Base-by-base conservation (phyloP, 257 asterid genomes). In the Jacaranda copaia region DNA sequence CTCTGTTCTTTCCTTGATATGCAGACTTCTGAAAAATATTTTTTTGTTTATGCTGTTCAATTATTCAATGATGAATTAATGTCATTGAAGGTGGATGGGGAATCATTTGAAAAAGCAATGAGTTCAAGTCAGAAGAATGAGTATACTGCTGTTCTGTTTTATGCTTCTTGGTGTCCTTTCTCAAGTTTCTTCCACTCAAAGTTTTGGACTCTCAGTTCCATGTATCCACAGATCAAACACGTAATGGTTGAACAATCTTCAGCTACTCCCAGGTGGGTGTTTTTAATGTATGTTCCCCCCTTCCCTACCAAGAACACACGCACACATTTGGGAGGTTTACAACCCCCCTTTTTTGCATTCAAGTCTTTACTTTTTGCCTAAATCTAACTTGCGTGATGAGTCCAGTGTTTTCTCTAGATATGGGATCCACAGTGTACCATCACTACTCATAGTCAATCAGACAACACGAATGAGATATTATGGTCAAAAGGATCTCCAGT, bases 371-470 rank as follows among this genome's bases (percentile, higher is more conserved):
- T 38, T 51, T 51, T 65, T 8, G 6, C 79, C 72, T 10, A 81
- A 70, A 72, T 74, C 72, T 61, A 76, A 79, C 32, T 65, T 82
- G 62, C 45, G 45, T 65, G 14, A 46, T 25, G 5, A 74, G 48
- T 79, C 79, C 97, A 92, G 97, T 80, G 73, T 91, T 74, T 88
- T 89, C 77, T 92, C 98, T 14, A 85, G 90, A 77, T 91, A 89
- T 81, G 98, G 98, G 73, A 82, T 92, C 78, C 94, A 92, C 83
- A 91, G 92, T 86, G 78, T 92, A 36, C 98, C 98, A 5, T 85
- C 97, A n/a, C 82, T 93, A 77, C 80, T 93, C 62, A 77, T 93
- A 13, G 86, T 87, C 79, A 89, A 88, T 72, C 90, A 81, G 82
- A 88, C 88, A n/a, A 79, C 87, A 9, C 74, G 55, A 69, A 67